phyloP scores from a whole-genome alignment of 2,329 filamentous ascomycete species.

The Ophiostoma fasciatum region DNA sequence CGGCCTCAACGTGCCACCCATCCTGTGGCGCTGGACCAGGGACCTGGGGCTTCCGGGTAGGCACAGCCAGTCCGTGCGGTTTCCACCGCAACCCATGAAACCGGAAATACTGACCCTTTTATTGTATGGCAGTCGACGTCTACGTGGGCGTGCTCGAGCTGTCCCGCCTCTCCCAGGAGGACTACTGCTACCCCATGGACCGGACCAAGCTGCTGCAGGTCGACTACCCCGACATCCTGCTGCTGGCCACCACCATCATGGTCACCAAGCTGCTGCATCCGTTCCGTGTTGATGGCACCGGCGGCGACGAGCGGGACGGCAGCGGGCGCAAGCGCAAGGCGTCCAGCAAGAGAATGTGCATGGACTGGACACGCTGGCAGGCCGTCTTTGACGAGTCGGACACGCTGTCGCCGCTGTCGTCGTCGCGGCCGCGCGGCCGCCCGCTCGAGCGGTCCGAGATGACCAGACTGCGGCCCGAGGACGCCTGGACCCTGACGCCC shows the following conservation, averaged over 20 bases:
- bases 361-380: slow-evolving; percentile 65
- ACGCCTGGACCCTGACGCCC: slow-evolving; percentile 32
- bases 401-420: not conserved
- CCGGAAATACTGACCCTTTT: slow-evolving; percentile 6
- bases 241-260: slow-evolving; percentile 58
- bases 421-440: too few relatives aligned
- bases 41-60: slow-evolving; percentile 61
- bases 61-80: too few relatives aligned
- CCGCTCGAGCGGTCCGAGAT: slow-evolving; percentile 15
- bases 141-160: slow-evolving; percentile 46
- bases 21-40: slow-evolving; percentile 56
- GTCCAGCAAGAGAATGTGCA: too few relatives aligned
- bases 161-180: slow-evolving; percentile 31
- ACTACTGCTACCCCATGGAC: slow-evolving; percentile 42
- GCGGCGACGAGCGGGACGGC: slow-evolving; percentile 27
- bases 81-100: too few relatives aligned
- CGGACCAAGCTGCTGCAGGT: slow-evolving; percentile 30
- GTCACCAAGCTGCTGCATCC: slow-evolving; percentile 70
- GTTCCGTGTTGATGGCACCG: slow-evolving; percentile 23
- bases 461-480: slow-evolving; percentile 14
- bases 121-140: slow-evolving; percentile 51
- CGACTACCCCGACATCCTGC: slow-evolving; percentile 58
- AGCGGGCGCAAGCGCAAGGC: too few relatives aligned
- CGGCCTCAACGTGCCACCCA: slow-evolving; percentile 50
- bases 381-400: slow-evolving; percentile 25